Evolutionary conservation across 2,329 filamentous ascomycete species (phyloP), one percentile per base, ranked within the genome.

Genomic region (Fusarium protoensiforme): DNA sequence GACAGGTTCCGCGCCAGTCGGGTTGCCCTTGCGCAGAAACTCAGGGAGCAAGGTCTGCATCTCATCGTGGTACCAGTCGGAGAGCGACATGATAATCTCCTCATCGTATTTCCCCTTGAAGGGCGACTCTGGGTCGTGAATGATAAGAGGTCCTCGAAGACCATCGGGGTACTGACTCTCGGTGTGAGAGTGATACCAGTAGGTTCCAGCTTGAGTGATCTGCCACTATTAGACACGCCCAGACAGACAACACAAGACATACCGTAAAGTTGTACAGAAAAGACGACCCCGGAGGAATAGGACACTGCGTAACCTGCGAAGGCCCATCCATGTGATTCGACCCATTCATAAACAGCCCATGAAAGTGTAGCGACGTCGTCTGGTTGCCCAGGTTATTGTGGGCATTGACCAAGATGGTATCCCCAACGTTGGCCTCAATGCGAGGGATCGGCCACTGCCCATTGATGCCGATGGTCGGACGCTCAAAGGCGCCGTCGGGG

Each of bases 391-490:
- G 84, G 24, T 84, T 81, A 78, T 93, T 93, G 69, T 85, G 81
- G 48, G 89, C 84, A 64, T 90, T 89, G 69, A 92, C 83, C 67
- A 92, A 78, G 59, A 92, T 73, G 24, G 83, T 86, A 78, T 94
- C 92, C 65, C 92, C 92, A 58, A 91, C 83, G 56, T 87, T 87
- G 39, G 88, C 91, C 60, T 88, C 86, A 65, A 94, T 91, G 29
- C 83, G 81, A 1, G 94, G 93, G 38, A 93, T 87, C 2, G 93
- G 94, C 92, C 93, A 94, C 83, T 91, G 81, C 6, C 89, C 89
- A 77, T 96, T 96, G 83, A 96, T 92, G 53, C 92, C 93, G 78
- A 96, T 93, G 5, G 89, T 88, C n/a, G 90, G 87, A 35, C 93
- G 87, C 41, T 88, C 85, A 67, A 87, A 87, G 9, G 86, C 84